Evolutionary conservation across 163 green algal species (phyloP).

Genomic region (Chlamydomonas reinhardtii): DNA sequence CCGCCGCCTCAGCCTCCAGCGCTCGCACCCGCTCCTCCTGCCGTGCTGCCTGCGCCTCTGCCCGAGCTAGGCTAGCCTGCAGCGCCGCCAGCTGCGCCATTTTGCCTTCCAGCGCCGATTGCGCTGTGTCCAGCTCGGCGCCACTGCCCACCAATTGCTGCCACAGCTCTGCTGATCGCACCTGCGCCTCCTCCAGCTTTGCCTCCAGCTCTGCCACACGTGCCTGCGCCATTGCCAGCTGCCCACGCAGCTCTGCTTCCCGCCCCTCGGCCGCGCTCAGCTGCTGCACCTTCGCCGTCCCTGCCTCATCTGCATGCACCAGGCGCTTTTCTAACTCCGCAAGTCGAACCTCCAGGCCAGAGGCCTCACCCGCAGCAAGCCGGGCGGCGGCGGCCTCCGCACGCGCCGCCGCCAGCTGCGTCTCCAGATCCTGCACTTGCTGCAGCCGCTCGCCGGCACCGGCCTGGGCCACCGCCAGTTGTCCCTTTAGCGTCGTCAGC

Average conservation of each 20-base stretch:
- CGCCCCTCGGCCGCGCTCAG: neutral
- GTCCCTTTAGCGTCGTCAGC: constrained; percentile 36
- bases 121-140: neutral
- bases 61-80: neutral
- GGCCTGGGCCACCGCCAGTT: neutral
- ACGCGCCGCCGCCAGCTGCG: neutral
- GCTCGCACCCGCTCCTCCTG: neutral
- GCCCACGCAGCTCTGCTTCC: neutral
- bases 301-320: neutral
- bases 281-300: neutral
- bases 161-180: neutral
- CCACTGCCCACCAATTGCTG: neutral
- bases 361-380: neutral
- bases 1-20: neutral
- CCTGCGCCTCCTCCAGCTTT: neutral
- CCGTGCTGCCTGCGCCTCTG: neutral
- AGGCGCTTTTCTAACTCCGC: neutral
- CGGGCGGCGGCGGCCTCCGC: too few relatives aligned
- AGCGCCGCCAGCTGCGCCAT: neutral
- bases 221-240: neutral
- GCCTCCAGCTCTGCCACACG: neutral
- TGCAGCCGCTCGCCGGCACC: neutral
- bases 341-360: too few relatives aligned
- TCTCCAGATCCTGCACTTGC: neutral
- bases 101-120: neutral